A percentile compares a stretch with the other conserved stretches of the same genome.
These are phyloP conservation scores for Backusella circina DNA, from an alignment of 192 early-diverging fungal species.

Conservation along the genomic window DNA sequence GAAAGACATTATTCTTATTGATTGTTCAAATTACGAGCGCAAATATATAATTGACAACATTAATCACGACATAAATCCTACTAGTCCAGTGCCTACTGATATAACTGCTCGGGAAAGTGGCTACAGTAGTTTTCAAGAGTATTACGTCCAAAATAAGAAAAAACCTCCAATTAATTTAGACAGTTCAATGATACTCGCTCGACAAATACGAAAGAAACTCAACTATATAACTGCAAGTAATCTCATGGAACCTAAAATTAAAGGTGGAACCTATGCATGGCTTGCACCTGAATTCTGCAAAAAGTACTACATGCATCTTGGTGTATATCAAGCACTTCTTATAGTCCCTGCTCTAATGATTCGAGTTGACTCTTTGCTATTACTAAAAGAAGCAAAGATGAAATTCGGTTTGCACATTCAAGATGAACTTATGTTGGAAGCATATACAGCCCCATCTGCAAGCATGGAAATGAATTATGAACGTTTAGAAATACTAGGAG, in stretches of 20 bases:
- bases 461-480: constrained; percentile 74
- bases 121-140: constrained; percentile 35
- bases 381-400: constrained; percentile 40
- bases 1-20: constrained; percentile 31
- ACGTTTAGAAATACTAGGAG: constrained; percentile 84
- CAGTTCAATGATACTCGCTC: neutral
- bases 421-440: constrained; percentile 52
- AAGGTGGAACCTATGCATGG: neutral
- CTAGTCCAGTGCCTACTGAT: constrained; percentile 13
- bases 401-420: constrained; percentile 32
- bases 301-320: constrained; percentile 29
- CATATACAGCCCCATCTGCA: constrained; percentile 72
- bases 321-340: constrained; percentile 36
- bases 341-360: constrained; percentile 59
- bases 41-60: constrained; percentile 37
- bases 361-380: constrained; percentile 54
- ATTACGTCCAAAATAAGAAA: constrained; percentile 20
- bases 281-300: constrained; percentile 40
- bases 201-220: neutral
- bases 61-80: constrained; percentile 18
- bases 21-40: constrained; percentile 35
- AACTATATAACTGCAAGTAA: neutral
- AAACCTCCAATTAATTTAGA: neutral
- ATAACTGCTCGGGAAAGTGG: constrained; percentile 25
- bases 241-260: neutral